A percentile compares a stretch with the other conserved stretches of the same genome.
Evolutionary conservation across 2,329 filamentous ascomycete genomes (phyloP).

Genomic region (Sporothrix dimorphospora): DNA sequence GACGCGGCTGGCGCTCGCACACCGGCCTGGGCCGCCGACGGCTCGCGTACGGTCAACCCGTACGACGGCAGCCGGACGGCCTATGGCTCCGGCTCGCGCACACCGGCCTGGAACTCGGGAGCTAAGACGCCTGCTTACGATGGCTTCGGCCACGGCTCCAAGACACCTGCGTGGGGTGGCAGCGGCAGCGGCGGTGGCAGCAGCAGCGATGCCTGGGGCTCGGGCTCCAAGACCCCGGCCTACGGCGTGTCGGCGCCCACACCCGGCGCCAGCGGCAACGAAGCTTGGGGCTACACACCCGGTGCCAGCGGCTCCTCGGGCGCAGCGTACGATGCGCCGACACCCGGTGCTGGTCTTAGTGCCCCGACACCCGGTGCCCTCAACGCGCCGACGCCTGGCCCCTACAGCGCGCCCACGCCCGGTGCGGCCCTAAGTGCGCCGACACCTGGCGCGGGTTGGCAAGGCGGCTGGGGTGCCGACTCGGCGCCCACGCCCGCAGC

Average conservation of each 20-base stretch:
- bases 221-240: conserved; percentile 75
- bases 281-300: conserved; percentile 56
- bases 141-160: conserved; percentile 68
- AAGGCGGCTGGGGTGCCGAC: conserved; percentile 62
- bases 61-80: conserved; percentile 76
- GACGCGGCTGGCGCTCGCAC: conserved; percentile 64
- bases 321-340: conserved; percentile 69
- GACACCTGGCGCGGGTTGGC: conserved; percentile 68
- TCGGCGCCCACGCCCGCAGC: conserved; percentile 68
- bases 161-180: conserved; percentile 63
- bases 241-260: conserved; percentile 66
- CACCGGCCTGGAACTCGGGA: conserved; percentile 78
- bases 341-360: conserved; percentile 61
- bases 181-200: conserved; percentile 33
- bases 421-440: conserved; percentile 62
- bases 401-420: conserved; percentile 62
- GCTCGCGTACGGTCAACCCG: conserved; percentile 68
- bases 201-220: conserved; percentile 32
- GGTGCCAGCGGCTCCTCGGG: conserved; percentile 46
- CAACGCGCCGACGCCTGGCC: conserved; percentile 73
- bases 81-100: conserved; percentile 73
- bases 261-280: conserved; percentile 50
- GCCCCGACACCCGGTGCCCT: conserved; percentile 65
- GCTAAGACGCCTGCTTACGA: conserved; percentile 71
- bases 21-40: conserved; percentile 68